These are phyloP conservation scores for Sarocladium oryzae DNA, from an alignment of 2,329 filamentous ascomycete genomes.

Conservation along the genomic window DNA sequence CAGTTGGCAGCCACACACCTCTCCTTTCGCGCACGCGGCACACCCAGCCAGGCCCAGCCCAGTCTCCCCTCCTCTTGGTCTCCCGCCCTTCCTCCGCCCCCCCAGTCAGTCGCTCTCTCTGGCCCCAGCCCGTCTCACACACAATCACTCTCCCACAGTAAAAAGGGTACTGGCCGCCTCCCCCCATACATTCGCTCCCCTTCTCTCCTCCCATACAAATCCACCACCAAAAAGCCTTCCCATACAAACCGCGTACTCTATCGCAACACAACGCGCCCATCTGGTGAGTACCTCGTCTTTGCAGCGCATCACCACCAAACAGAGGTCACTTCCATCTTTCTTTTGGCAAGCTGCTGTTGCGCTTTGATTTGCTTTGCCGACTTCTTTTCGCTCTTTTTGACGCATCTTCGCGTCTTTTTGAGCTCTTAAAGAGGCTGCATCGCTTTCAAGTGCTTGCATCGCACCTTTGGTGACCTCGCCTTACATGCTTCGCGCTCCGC, in stretches of 20 bases:
- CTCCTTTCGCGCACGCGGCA: constrained; percentile 5
- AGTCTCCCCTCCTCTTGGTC: background rate
- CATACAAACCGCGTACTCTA: constrained; percentile 43
- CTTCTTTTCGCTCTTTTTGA: constrained; percentile 2
- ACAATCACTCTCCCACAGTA: constrained; percentile 60
- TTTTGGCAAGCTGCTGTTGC: constrained; percentile 10
- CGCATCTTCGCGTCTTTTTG: constrained; percentile 7
- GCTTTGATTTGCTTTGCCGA: background rate
- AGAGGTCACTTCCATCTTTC: constrained; percentile 20
- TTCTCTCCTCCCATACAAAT: constrained; percentile 56
- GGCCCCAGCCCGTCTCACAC: constrained; percentile 22
- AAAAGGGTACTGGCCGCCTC: constrained; percentile 51
- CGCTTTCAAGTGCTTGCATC: background rate
- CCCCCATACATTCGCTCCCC: constrained; percentile 49
- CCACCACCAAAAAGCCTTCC: constrained; percentile 45
- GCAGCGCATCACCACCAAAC: constrained; percentile 18
- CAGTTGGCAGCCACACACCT: constrained; percentile 8
- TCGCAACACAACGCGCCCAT: constrained; percentile 36
- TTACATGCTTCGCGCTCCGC: constrained; percentile 14
- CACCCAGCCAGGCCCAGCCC: constrained; percentile 8
- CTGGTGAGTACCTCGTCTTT: constrained; percentile 48
- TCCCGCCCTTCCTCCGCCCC: constrained; percentile 5
- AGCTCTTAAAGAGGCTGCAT: constrained; percentile 7
- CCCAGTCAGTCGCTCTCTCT: constrained; percentile 3
- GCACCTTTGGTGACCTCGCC: constrained; percentile 11